Base-by-base conservation (phyloP, 2,329 filamentous ascomycete species). In the Malbranchea cinnamomea region DNA sequence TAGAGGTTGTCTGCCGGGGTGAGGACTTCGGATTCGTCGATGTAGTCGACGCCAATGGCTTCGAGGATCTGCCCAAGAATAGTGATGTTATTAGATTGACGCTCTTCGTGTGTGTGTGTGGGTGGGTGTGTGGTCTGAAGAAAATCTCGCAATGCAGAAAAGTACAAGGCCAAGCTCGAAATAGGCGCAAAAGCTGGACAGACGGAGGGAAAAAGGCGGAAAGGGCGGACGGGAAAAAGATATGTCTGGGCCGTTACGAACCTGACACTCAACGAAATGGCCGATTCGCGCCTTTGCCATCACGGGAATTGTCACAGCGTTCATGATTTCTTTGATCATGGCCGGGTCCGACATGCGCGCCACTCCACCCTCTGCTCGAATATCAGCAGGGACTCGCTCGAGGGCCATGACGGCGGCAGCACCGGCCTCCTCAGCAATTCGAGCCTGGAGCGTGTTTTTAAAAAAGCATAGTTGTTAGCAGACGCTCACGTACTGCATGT, bases 241-340 rank as follows among this genome's bases (percentile, higher is more conserved):
- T 25, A n/a, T n/a, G n/a, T n/a, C n/a, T n/a, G n/a, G n/a, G n/a
- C n/a, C n/a, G n/a, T n/a, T n/a, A n/a, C 51, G 31, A 59, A 72
- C 69, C 67, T 81, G 87, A 64, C 85, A 94, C 65, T 98, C 89
- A 47, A 94, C 87, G 44, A 94, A 85, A 63, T 98, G 89, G 21
- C 89, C 89, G 53, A 95, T 98, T 52, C 89, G 74, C 14, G 87
- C 87, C 65, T 98, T 98, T 40, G 89, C 89, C 89, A 98, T 95
- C 57, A 98, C 89, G 45, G 89, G 89, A 47, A 95, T 94, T 31
- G 87, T 95, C 26, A 95, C 89, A 23, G 84, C 76, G 3, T 68
- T 73, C 74, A 94, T 91, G 54, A 98, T 95, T 57, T 85, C 81
- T 60, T 79, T 78, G 68, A 95, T 95, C 71, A 94, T 81, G 46